These are phyloP conservation scores for Colletotrichum sp. DNA, from an alignment of 2,329 filamentous ascomycete genomes.

Conservation along the genomic window DNA sequence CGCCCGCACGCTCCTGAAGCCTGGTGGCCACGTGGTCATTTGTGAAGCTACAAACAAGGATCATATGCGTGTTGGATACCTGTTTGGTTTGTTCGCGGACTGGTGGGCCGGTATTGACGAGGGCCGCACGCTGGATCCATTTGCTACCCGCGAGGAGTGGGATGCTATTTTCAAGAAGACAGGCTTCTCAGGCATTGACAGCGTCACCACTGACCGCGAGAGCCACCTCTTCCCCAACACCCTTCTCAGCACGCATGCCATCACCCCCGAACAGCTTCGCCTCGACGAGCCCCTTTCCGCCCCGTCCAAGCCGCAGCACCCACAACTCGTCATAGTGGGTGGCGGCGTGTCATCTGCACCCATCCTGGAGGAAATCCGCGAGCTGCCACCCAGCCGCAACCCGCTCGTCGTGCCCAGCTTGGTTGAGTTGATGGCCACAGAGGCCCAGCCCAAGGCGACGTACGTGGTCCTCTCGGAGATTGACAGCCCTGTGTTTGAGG, in stretches of 20 bases:
- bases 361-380: neutral
- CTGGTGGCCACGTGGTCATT: constrained; percentile 31
- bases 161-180: constrained; percentile 27
- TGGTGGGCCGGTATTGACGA: constrained; percentile 32
- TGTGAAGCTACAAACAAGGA: neutral
- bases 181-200: constrained; percentile 25
- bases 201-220: neutral
- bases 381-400: neutral
- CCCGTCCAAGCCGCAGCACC: neutral
- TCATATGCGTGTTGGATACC: constrained; percentile 21
- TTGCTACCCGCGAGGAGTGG: constrained; percentile 28
- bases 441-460: neutral
- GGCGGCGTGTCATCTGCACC: neutral
- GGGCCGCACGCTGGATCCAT: constrained; percentile 25
- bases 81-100: constrained; percentile 28
- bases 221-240: neutral
- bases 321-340: neutral
- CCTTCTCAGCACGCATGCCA: neutral
- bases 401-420: neutral
- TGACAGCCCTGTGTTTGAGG: constrained; percentile 28
- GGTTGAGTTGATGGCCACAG: neutral
- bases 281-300: neutral
- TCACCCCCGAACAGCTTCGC: neutral
- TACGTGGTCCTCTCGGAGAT: constrained; percentile 14
- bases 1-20: constrained; percentile 30